Percentiles rank a stretch among this genome's conserved stretches.
These are phyloP conservation scores for Acer campestre DNA, from an alignment of 345 rosid genomes.

Conservation along the genomic window DNA sequence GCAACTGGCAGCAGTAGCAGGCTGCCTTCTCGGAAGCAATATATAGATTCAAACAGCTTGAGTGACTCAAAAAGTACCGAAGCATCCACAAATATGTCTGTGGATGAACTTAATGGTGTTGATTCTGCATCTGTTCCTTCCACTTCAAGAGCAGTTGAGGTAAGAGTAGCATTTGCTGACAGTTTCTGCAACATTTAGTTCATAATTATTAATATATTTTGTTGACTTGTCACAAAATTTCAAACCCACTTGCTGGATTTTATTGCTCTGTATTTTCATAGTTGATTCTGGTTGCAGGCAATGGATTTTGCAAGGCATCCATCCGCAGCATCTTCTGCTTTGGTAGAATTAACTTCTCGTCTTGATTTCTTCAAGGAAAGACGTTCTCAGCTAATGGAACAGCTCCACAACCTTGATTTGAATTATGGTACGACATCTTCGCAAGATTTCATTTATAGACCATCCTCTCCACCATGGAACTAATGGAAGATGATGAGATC, in stretches of 20 bases:
- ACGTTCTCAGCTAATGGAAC: slow-evolving; percentile 97
- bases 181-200: not conserved
- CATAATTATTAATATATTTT: not conserved
- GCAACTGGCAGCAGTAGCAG: slow-evolving; percentile 73
- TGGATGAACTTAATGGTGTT: slow-evolving; percentile 66
- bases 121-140: slow-evolving; percentile 75
- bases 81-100: slow-evolving; percentile 58
- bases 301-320: slow-evolving; percentile 83
- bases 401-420: slow-evolving; percentile 91
- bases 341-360: slow-evolving; percentile 91
- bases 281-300: slow-evolving; percentile 41
- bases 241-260: not conserved
- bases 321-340: slow-evolving; percentile 76
- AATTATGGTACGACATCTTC: slow-evolving; percentile 78
- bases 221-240: not conserved
- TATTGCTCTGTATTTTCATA: not conserved
- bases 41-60: slow-evolving; percentile 54
- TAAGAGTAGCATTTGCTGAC: slow-evolving; percentile 27
- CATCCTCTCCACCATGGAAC: slow-evolving; percentile 97
- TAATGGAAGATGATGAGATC: slow-evolving; percentile 25
- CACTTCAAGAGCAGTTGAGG: slow-evolving; percentile 83
- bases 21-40: slow-evolving; percentile 67
- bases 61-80: slow-evolving; percentile 77
- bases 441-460: slow-evolving; percentile 80
- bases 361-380: slow-evolving; percentile 99